These are phyloP conservation scores for Venturia oleaginea DNA, from an alignment of 2,329 filamentous ascomycete species.

Conservation along the genomic window DNA sequence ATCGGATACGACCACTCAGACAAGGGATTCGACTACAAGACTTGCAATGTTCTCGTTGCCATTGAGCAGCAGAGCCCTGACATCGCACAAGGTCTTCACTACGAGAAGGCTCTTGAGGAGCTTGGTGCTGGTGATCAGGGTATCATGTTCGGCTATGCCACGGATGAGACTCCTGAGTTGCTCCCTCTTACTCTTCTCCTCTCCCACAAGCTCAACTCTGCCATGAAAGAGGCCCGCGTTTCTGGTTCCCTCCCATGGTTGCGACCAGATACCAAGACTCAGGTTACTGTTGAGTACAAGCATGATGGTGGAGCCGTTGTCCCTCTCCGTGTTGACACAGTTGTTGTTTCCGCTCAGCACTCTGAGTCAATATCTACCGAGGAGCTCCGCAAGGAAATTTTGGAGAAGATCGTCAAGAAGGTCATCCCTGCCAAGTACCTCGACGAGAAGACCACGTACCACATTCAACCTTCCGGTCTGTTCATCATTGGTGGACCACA, in stretches of 20 bases:
- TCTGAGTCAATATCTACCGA: conserved; percentile 80
- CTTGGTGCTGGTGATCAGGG: conserved; percentile 98
- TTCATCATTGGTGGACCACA: conserved; percentile 99
- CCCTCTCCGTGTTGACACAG: conserved; percentile 86
- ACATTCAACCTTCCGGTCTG: conserved; percentile 95
- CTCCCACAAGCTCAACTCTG: conserved; percentile 93
- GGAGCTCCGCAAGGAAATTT: conserved; percentile 85
- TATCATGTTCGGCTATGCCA: conserved; percentile 99
- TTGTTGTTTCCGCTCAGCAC: conserved; percentile 96
- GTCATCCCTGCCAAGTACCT: conserved; percentile 89
- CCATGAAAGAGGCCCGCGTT: conserved; percentile 83
- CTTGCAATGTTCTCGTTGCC: conserved; percentile 93
- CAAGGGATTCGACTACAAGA: conserved; percentile 99
- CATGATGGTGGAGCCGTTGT: conserved; percentile 92
- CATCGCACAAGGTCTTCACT: conserved; percentile 98
- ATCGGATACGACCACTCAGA: conserved; percentile 95
- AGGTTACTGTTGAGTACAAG: conserved; percentile 98
- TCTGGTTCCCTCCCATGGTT: conserved; percentile 88
- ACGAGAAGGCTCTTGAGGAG: conserved; percentile 94
- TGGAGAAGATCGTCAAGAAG: conserved; percentile 94
- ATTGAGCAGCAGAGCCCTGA: conserved; percentile 99
- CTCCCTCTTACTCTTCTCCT: conserved; percentile 90
- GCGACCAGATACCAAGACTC: conserved; percentile 98
- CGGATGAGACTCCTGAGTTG: conserved; percentile 95
- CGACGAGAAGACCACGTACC: conserved; percentile 89